Evolutionary conservation across 345 rosid genomes (phyloP).

Genomic region (Gossypium arboreum): DNA sequence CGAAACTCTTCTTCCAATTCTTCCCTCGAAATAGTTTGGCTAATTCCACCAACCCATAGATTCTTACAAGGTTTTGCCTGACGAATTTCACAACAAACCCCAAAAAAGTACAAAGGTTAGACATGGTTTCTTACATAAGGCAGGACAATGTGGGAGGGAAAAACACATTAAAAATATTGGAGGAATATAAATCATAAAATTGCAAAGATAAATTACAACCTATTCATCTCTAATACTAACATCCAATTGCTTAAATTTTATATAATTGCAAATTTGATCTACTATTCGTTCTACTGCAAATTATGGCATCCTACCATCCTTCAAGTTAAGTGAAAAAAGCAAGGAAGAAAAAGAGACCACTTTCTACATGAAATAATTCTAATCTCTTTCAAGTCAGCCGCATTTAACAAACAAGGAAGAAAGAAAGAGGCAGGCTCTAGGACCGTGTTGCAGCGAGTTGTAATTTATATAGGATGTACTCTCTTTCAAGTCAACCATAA

Average conservation of each 20-base stretch:
- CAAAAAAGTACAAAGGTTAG: neutral
- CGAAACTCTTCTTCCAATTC: slow-evolving; percentile 67
- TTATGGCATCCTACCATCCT: neutral
- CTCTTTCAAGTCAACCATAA: too few species aligned
- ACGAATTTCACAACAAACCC: slow-evolving; percentile 16
- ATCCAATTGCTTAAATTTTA: neutral
- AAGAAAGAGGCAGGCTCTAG: too few species aligned
- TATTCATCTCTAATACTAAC: neutral
- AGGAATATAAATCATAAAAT: neutral
- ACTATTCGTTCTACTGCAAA: neutral
- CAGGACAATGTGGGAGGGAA: neutral
- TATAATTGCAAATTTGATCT: neutral
- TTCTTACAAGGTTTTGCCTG: slow-evolving; percentile 84
- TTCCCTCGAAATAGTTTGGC: slow-evolving; percentile 55
- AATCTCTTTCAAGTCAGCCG: neutral
- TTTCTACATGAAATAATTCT: neutral
- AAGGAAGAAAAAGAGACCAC: neutral
- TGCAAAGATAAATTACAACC: neutral
- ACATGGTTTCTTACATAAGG: neutral
- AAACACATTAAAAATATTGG: neutral
- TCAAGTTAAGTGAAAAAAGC: neutral
- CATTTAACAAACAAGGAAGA: neutral
- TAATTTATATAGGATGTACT: too few species aligned
- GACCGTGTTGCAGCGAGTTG: too few species aligned
- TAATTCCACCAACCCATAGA: slow-evolving; percentile 91